phyloP scores from a whole-genome alignment of 805 yeast genomes.

The Candida koratica region DNA sequence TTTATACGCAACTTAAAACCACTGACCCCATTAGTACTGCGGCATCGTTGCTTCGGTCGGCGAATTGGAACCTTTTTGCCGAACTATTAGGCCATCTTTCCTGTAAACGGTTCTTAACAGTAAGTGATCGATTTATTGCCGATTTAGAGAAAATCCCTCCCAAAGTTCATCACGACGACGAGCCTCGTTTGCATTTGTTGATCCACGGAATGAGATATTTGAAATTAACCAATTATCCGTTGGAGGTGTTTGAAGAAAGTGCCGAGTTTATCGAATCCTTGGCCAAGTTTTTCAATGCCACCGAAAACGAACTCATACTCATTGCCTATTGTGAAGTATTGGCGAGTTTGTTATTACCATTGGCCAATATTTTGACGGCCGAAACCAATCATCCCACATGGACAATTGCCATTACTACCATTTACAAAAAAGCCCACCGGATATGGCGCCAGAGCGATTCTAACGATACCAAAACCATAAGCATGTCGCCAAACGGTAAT shows the following conservation, averaged over 20 bases:
- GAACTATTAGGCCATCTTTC: slow-evolving; percentile 89
- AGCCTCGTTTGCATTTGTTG: slow-evolving; percentile 62
- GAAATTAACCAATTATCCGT: slow-evolving; percentile 74
- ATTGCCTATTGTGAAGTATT: slow-evolving; percentile 84
- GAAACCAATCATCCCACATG: slow-evolving; percentile 96
- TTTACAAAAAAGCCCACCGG: slow-evolving; percentile 49
- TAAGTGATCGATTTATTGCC: slow-evolving; percentile 89
- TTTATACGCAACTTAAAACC: slow-evolving; percentile 80
- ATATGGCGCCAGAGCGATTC: slow-evolving; percentile 37
- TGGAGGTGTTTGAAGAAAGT: slow-evolving; percentile 87
- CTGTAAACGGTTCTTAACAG: slow-evolving; percentile 73
- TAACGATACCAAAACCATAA: slow-evolving; percentile 3
- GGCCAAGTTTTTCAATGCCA: slow-evolving; percentile 71
- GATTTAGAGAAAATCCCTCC: slow-evolving; percentile 80
- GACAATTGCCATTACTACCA: slow-evolving; percentile 71
- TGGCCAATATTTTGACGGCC: slow-evolving; percentile 84
- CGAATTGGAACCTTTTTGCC: slow-evolving; percentile 93
- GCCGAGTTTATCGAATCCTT: slow-evolving; percentile 86
- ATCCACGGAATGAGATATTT: slow-evolving; percentile 91
- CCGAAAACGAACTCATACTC: slow-evolving; percentile 62
- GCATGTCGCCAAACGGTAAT: slow-evolving; percentile 13
- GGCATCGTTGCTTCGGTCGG: slow-evolving; percentile 69
- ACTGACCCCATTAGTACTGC: slow-evolving; percentile 74
- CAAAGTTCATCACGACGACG: slow-evolving; percentile 31
- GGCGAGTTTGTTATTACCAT: slow-evolving; percentile 66